Evolutionary conservation across 2,329 filamentous ascomycete genomes (phyloP).

Genomic region (Dothidotthia symphoricarpi): DNA sequence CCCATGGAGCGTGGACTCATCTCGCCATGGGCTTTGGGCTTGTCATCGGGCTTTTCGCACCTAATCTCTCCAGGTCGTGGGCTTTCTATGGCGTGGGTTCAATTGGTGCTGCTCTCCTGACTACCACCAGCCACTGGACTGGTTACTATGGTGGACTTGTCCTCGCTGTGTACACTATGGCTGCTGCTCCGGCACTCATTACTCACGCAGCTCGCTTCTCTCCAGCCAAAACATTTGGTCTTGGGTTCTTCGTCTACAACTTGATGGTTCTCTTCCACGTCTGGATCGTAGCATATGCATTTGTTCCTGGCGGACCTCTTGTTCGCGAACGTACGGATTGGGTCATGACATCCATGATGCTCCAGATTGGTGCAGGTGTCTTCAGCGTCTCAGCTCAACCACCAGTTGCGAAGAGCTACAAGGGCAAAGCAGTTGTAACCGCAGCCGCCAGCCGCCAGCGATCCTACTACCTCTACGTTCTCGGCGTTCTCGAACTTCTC

Average conservation of each 20-base stretch:
- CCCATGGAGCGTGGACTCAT: conserved; percentile 86
- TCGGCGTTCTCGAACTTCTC: conserved; percentile 75
- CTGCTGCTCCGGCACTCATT: conserved; percentile 72
- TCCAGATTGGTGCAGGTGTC: conserved; percentile 78
- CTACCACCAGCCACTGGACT: conserved; percentile 75
- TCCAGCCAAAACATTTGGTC: conserved; percentile 77
- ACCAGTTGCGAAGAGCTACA: conserved; percentile 41
- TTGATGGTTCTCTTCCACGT: conserved; percentile 95
- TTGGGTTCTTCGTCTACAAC: conserved; percentile 90
- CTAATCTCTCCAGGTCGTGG: conserved; percentile 73
- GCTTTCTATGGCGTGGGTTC: conserved; percentile 74
- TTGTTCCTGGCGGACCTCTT: conserved; percentile 89
- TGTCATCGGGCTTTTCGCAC: conserved; percentile 70
- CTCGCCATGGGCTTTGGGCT: conserved; percentile 83
- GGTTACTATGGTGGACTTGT: conserved; percentile 83
- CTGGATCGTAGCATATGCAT: conserved; percentile 97
- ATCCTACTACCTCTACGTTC: conserved; percentile 68
- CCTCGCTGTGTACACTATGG: conserved; percentile 77
- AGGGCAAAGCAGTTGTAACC: conserved; percentile 48
- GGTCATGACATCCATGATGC: conserved; percentile 86
- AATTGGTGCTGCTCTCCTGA: conserved; percentile 74
- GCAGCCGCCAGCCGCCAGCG: conserved; percentile 55
- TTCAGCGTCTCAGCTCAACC: conserved; percentile 64
- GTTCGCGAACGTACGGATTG: conserved; percentile 94
- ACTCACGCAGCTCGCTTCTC: conserved; percentile 71